Evolutionary conservation across 441 rosid genomes (phyloP), one percentile per base, ranked within the genome.

Genomic region (Erodium texanum): DNA sequence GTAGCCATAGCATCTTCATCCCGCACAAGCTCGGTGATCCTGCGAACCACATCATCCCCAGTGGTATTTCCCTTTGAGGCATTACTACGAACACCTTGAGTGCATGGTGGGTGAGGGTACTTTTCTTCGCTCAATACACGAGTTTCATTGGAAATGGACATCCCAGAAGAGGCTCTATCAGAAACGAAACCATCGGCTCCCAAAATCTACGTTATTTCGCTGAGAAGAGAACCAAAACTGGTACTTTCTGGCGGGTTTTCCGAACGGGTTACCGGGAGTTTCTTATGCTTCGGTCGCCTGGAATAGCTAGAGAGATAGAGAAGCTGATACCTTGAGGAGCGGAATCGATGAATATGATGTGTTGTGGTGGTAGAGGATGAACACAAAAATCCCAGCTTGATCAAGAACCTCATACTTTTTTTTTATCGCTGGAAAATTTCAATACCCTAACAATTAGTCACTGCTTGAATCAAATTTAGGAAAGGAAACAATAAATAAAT

Each of bases 11-110:
- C 77, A 1, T 80, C 75, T 78, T 78, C 81, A n/a, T 41, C 83
- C 16, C 89, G 77, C 74, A 91, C 71, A 48, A 87, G 79, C 66
- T 67, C 71, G 20, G 92, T 81, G 20, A 86, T 80, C 73, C 85
- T 77, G 71, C 75, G 74, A 77, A 89, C 92, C 7, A 80, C 77
- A 67, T 87, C 95, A 36, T 66, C 63, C 24, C 66, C 82, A 32
- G 59, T 68, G 10, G 3, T 27, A 71, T 50, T 69, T 52, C 72
- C 64, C 67, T 48, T 27, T 45, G 48, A 69, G 7, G 78, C 86
- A 83, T 85, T 89, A 80, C 66, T 78, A 74, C 89, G 74, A 85
- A 77, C 89, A 84, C 19, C 52, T 77, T 54, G 29, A 1, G 29
- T 27, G 29, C 29, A 27, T 27, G 29, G 80, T 65, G 81, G 16